Percentiles rank a stretch among this genome's conserved stretches.
Evolutionary conservation across 2,329 filamentous ascomycete species (phyloP).

Genomic region (Decorospora gaudefroyi): DNA sequence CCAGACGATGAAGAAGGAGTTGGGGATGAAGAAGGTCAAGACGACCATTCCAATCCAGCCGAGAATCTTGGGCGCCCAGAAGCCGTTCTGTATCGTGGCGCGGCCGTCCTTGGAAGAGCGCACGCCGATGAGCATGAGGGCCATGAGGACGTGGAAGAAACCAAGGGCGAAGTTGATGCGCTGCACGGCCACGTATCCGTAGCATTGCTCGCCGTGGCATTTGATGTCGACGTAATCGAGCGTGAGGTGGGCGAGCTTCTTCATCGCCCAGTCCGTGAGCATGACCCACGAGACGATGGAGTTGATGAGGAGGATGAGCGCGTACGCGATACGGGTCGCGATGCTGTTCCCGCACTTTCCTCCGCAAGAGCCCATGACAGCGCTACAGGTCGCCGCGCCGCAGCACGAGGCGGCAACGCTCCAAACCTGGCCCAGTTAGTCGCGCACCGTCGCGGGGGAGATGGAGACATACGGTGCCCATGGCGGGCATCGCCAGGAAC

Average conservation of each 20-base stretch:
- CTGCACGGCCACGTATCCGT: slow-evolving; percentile 95
- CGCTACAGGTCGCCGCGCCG: slow-evolving; percentile 93
- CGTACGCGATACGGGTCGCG: slow-evolving; percentile 94
- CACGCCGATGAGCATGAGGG: slow-evolving; percentile 82
- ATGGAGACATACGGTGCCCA: slow-evolving; percentile 71
- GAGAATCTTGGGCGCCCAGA: slow-evolving; percentile 95
- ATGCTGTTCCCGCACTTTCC: slow-evolving; percentile 93
- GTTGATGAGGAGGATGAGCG: slow-evolving; percentile 91
- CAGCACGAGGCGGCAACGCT: slow-evolving; percentile 89
- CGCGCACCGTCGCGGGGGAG: slow-evolving; percentile 10
- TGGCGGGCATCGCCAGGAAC: slow-evolving; percentile 82
- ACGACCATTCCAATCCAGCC: slow-evolving; percentile 87
- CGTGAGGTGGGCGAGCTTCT: slow-evolving; percentile 88
- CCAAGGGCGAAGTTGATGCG: slow-evolving; percentile 97
- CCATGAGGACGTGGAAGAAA: slow-evolving; percentile 87
- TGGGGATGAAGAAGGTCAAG: slow-evolving; percentile 92
- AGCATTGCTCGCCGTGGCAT: slow-evolving; percentile 85
- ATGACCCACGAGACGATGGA: slow-evolving; percentile 98
- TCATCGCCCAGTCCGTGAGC: slow-evolving; percentile 97
- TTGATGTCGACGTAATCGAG: slow-evolving; percentile 96
- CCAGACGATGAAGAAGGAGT: slow-evolving; percentile 92
- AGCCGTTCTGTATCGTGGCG: slow-evolving; percentile 93
- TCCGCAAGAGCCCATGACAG: slow-evolving; percentile 91
- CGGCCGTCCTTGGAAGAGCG: slow-evolving; percentile 83
- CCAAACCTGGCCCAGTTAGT: slow-evolving; percentile 61